Evolutionary conservation across 768 basidiomycete genomes (phyloP).

Genomic region (Agrocybe praecox): DNA sequence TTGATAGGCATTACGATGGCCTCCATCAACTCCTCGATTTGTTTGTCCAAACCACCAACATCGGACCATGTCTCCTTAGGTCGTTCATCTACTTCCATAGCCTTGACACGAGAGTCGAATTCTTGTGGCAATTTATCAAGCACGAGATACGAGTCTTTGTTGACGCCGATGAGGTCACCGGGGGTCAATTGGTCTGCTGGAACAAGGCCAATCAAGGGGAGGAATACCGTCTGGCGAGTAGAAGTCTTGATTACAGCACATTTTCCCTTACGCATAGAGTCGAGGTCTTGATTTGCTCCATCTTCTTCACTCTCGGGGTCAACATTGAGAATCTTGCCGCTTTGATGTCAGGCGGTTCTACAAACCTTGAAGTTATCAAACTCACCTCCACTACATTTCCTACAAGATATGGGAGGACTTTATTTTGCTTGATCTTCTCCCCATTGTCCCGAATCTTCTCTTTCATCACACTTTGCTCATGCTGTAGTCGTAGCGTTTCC

Average conservation of each 20-base stretch:
- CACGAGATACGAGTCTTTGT: conserved; percentile 98
- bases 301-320: conserved; percentile 93
- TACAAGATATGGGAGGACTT: conserved; percentile 96
- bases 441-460: conserved; percentile 98
- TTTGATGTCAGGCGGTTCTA: not conserved
- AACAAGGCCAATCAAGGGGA: conserved; percentile 96
- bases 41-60: conserved; percentile 98
- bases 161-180: conserved; percentile 95
- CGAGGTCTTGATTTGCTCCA: conserved; percentile 93
- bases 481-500: conserved; percentile 87
- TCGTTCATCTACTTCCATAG: conserved; percentile 99
- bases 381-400: conserved; percentile 96
- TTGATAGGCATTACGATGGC: conserved; percentile 99
- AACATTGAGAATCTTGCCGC: conserved; percentile 82
- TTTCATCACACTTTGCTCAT: conserved; percentile 95
- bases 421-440: conserved; percentile 99
- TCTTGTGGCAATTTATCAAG: conserved; percentile 95
- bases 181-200: conserved; percentile 90
- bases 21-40: conserved; percentile 98
- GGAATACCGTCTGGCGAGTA: conserved; percentile 97
- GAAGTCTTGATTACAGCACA: conserved; percentile 99
- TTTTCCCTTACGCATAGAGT: conserved; percentile 96
- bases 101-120: conserved; percentile 97
- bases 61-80: conserved; percentile 98
- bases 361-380: not conserved